phyloP scores from a whole-genome alignment of 2,329 filamentous ascomycete genomes.

The Colletotrichum tamarilloi region DNA sequence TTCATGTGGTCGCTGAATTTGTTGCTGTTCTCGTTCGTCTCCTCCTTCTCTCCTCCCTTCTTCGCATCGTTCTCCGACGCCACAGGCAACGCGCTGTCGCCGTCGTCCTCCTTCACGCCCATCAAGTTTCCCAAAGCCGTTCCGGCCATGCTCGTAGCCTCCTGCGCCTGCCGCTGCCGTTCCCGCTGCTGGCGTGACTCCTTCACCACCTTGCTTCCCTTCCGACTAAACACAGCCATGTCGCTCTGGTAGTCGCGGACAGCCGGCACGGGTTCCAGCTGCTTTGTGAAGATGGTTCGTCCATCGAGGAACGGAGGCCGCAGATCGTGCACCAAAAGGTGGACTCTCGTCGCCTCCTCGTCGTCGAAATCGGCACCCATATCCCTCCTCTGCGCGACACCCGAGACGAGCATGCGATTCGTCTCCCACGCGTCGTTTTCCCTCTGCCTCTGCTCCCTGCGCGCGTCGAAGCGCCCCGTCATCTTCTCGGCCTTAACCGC shows the following conservation, averaged over 20 bases:
- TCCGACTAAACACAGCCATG: conserved; percentile 97
- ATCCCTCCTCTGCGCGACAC: conserved; percentile 90
- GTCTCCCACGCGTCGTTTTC: conserved; percentile 99
- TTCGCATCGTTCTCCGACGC: conserved; percentile 76
- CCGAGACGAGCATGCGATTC: conserved; percentile 97
- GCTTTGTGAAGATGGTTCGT: conserved; percentile 95
- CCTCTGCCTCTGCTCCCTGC: conserved; percentile 86
- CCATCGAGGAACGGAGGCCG: conserved; percentile 96
- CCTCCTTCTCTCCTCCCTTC: conserved; percentile 49
- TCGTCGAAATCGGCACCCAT: conserved; percentile 89
- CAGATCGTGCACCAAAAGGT: conserved; percentile 92
- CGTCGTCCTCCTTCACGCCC: conserved; percentile 92
- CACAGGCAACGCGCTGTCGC: conserved; percentile 86
- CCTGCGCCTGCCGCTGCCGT: conserved; percentile 91
- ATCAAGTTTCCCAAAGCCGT: conserved; percentile 95
- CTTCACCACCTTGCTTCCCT: conserved; percentile 92
- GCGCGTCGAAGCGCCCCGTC: conserved; percentile 73
- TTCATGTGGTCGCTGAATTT: conserved; percentile 95
- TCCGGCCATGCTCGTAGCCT: conserved; percentile 92
- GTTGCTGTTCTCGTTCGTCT: conserved; percentile 50
- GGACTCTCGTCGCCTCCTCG: conserved; percentile 88
- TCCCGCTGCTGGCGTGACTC: conserved; percentile 93
- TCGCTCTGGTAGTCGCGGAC: conserved; percentile 95
- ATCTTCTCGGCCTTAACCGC: conserved; percentile 83
- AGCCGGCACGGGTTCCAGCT: conserved; percentile 92